Evolutionary conservation across 768 basidiomycete species (phyloP).

Genomic region (Pulveroboletus frians): DNA sequence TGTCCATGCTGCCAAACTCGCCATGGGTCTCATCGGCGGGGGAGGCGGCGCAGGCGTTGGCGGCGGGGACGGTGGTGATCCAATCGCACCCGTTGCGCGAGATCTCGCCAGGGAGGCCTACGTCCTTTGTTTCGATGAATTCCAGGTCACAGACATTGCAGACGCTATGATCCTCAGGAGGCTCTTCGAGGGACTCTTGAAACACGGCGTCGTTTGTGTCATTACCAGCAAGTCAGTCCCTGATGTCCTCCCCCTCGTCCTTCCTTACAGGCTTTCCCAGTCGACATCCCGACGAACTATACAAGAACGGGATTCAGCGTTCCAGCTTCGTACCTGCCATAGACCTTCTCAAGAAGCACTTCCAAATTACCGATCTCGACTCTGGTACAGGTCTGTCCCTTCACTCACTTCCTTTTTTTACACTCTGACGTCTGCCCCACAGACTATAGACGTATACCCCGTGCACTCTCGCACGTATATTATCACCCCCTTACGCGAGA

Average conservation of each 20-base stretch:
- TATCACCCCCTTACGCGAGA: conserved; percentile 71
- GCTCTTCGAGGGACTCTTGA: conserved; percentile 79
- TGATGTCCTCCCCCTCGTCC: neutral
- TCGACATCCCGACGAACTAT: conserved; percentile 94
- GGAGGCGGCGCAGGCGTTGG: conserved; percentile 25
- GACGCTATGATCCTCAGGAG: conserved; percentile 97
- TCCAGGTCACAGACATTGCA: conserved; percentile 97
- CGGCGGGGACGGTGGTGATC: conserved; percentile 51
- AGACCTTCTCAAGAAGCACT: conserved; percentile 81
- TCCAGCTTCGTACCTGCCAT: conserved; percentile 93
- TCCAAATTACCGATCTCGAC: conserved; percentile 87
- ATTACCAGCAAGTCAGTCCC: conserved; percentile 90
- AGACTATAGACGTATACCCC: conserved; percentile 95
- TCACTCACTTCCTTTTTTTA: neutral
- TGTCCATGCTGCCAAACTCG: conserved; percentile 73
- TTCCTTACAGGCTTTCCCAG: conserved; percentile 36
- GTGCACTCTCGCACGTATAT: conserved; percentile 91
- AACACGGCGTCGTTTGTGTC: conserved; percentile 87
- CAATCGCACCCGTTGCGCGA: conserved; percentile 81
- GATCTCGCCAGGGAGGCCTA: conserved; percentile 80
- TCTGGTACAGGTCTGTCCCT: conserved; percentile 77
- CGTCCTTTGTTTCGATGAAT: conserved; percentile 95
- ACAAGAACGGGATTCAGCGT: conserved; percentile 98
- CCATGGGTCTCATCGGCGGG: conserved; percentile 53
- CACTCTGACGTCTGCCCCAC: conserved; percentile 1